These are phyloP conservation scores for Glycyrrhiza uralensis DNA, from an alignment of 306 rosid genomes.

Conservation along the genomic window DNA sequence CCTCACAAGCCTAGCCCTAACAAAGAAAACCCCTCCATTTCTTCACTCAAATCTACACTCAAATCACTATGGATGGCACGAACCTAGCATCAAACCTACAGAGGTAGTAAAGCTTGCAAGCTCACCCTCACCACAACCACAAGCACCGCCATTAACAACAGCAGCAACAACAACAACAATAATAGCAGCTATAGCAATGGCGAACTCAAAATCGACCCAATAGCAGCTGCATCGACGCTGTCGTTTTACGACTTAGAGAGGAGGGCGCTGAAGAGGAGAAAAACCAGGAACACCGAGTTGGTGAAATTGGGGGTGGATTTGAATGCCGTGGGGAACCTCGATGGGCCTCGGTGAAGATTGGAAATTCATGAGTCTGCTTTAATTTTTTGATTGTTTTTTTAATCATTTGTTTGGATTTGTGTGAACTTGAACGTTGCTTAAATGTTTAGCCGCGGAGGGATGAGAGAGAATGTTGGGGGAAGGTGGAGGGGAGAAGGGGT, in stretches of 20 bases:
- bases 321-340: slow-evolving; percentile 34
- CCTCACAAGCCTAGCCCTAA: no score
- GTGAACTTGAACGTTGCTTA: background rate
- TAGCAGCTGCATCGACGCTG: background rate
- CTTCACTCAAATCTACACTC: no score
- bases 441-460: background rate
- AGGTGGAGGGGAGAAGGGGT: no score
- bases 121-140: slow-evolving; percentile 18
- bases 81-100: no score
- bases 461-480: no score
- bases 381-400: background rate
- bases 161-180: background rate
- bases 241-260: slow-evolving; percentile 31
- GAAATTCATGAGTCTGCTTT: background rate
- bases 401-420: background rate
- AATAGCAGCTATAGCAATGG: no score
- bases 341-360: slow-evolving; percentile 45
- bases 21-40: no score
- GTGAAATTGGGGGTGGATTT: slow-evolving; percentile 75
- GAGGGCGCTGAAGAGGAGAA: slow-evolving; percentile 38
- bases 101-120: slow-evolving; percentile 79
- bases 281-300: slow-evolving; percentile 56
- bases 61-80: no score
- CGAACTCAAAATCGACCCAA: slow-evolving; percentile 5
- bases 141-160: background rate